Evolutionary conservation across 108 stramenopile genomes (phyloP).

Genomic region (Bacterosira constricta): DNA sequence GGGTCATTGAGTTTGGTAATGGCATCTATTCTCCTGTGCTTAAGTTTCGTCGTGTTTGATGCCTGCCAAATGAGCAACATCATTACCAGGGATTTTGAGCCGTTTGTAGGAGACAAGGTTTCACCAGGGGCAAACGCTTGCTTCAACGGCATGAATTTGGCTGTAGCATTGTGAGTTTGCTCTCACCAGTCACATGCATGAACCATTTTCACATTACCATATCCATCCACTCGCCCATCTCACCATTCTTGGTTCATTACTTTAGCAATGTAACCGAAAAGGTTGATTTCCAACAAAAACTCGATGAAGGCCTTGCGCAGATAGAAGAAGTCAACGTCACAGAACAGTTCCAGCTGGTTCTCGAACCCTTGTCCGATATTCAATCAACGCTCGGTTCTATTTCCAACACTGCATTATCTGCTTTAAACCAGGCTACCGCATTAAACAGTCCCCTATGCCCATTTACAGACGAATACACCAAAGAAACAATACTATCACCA

Average conservation of each 20-base stretch:
- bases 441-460: conserved; percentile 29
- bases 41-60: conserved; percentile 37
- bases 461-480: conserved; percentile 39
- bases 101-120: conserved; percentile 47
- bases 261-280: conserved; percentile 49
- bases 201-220: not conserved
- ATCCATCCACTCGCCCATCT: not conserved
- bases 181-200: too few relatives aligned
- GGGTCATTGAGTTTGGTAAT: conserved; percentile 26
- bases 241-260: not conserved
- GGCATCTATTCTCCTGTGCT: conserved; percentile 31
- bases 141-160: conserved; percentile 53
- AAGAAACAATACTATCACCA: conserved; percentile 29
- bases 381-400: conserved; percentile 31
- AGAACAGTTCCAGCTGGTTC: conserved; percentile 30
- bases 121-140: conserved; percentile 43
- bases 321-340: conserved; percentile 43
- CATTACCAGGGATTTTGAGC: conserved; percentile 47
- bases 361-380: conserved; percentile 34
- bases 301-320: conserved; percentile 40
- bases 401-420: conserved; percentile 21
- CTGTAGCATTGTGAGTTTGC: conserved; percentile 28
- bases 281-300: conserved; percentile 47
- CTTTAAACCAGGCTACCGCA: conserved; percentile 37
- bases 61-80: conserved; percentile 37